Evolutionary conservation across 2,329 filamentous ascomycete species (phyloP).

Genomic region (Colletotrichum sp.): DNA sequence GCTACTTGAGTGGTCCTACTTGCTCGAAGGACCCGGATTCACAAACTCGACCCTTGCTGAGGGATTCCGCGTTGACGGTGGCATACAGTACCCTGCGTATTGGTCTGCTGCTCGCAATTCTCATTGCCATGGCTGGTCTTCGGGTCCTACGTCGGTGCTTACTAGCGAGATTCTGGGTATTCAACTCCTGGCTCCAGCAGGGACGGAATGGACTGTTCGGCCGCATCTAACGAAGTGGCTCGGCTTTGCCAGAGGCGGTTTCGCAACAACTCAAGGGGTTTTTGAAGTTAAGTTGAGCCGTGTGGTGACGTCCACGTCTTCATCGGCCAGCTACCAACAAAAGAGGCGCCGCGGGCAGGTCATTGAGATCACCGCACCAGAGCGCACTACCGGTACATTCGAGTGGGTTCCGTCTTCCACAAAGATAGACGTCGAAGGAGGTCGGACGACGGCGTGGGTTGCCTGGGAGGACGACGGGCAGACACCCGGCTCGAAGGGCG

Average conservation of each 20-base stretch:
- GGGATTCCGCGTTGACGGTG: conserved; percentile 42
- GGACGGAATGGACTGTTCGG: conserved; percentile 28
- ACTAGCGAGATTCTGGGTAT: conserved; percentile 33
- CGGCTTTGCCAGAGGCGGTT: conserved; percentile 38
- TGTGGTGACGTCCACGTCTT: conserved; percentile 17
- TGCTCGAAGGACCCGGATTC: conserved; percentile 40
- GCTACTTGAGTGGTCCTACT: conserved; percentile 42
- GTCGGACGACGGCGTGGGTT: conserved; percentile 8
- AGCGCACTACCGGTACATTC: conserved; percentile 21
- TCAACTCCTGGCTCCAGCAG: conserved; percentile 27
- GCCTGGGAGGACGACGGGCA: conserved; percentile 11
- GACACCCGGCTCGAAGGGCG: neutral
- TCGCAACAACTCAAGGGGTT: conserved; percentile 33
- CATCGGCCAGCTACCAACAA: neutral
- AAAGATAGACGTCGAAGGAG: conserved; percentile 15
- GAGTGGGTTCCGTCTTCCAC: conserved; percentile 19
- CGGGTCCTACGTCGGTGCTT: conserved; percentile 37
- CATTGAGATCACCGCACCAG: conserved; percentile 16
- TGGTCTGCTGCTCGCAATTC: conserved; percentile 31
- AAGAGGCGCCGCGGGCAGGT: conserved; percentile 8
- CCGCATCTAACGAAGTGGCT: conserved; percentile 36
- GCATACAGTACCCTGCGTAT: conserved; percentile 37
- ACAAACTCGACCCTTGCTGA: conserved; percentile 48
- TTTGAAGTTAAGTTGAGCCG: conserved; percentile 35
- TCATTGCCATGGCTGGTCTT: conserved; percentile 41